Percentiles rank a stretch among this genome's conserved stretches.
Conservation (phyloP, 2,329 filamentous ascomycete species). For the Fusarium sp. region DNA sequence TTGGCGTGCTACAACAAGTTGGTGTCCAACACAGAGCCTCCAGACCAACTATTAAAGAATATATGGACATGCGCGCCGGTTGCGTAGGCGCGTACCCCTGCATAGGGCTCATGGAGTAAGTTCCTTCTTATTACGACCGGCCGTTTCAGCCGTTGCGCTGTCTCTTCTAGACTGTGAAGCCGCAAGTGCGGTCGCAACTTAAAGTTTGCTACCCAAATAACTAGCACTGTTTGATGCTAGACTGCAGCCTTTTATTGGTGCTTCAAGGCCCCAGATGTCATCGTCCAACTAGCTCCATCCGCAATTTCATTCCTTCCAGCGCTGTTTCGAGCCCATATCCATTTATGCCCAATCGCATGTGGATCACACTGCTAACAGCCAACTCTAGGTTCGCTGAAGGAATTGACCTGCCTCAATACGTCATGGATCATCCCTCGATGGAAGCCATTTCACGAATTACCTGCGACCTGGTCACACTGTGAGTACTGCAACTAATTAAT, state of each 20-base stretch:
- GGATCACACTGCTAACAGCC: not conserved
- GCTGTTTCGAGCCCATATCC: not conserved
- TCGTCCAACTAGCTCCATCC: not conserved
- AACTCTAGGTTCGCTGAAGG: constrained; percentile 21
- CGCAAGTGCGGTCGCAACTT: not conserved
- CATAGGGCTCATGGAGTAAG: constrained; percentile 33
- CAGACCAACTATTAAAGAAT: constrained; percentile 15
- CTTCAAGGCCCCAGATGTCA: not conserved
- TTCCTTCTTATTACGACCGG: constrained; percentile 6
- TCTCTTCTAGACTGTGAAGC: not conserved
- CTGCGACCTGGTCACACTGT: constrained; percentile 26
- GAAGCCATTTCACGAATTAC: constrained; percentile 30
- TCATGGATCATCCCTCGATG: constrained; percentile 24
- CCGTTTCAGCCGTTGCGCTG: constrained; percentile 3
- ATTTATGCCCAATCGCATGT: not conserved
- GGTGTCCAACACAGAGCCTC: constrained; percentile 13
- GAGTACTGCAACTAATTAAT: not conserved
- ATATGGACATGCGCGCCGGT: constrained; percentile 33
- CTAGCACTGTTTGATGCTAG: not conserved
- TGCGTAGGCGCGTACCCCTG: constrained; percentile 30
- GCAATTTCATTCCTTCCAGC: not conserved
- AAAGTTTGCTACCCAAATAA: not conserved
- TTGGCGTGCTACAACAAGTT: constrained; percentile 27
- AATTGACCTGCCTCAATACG: constrained; percentile 27
- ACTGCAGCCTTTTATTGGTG: not conserved